Conservation (phyloP, 2,329 filamentous ascomycete genomes). For the Penicillium sclerotigenum region DNA sequence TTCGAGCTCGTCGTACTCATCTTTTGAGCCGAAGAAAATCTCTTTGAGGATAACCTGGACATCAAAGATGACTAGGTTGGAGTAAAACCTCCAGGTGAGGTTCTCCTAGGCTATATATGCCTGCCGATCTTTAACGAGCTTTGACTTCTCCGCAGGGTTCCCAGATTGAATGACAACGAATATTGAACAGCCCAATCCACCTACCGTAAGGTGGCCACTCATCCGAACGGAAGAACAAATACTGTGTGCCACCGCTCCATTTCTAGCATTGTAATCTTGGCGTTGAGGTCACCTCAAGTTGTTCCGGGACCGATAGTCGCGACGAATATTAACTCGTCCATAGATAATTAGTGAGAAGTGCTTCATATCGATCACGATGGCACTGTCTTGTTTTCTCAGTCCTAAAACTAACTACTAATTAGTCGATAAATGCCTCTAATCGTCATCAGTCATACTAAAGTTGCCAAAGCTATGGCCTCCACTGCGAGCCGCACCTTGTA, state of each 20-base stretch:
- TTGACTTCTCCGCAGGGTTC: conserved; percentile 49
- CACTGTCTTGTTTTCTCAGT: not conserved
- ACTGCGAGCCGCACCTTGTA: not conserved
- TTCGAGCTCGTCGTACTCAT: conserved; percentile 51
- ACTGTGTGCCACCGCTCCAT: not conserved
- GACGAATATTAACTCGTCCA: not conserved
- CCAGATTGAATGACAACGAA: conserved; percentile 53
- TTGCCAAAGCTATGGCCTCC: not conserved
- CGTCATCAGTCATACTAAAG: not conserved
- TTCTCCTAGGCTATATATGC: conserved; percentile 52
- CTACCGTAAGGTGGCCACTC: conserved; percentile 38
- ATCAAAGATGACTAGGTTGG: conserved; percentile 55
- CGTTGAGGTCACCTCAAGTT: not conserved
- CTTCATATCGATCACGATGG: not conserved
- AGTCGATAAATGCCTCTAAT: not conserved
- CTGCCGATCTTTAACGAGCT: conserved; percentile 58
- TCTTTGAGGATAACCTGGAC: conserved; percentile 57
- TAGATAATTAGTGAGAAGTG: not conserved
- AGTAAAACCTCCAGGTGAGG: conserved; percentile 58
- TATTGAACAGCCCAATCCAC: conserved; percentile 53
- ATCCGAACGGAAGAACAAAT: not conserved
- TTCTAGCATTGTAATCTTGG: not conserved
- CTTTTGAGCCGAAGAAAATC: conserved; percentile 60
- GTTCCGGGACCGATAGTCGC: not conserved
- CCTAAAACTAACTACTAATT: not conserved